Evolutionary conservation across 2,329 filamentous ascomycete species (phyloP).

Genomic region (Dothistroma pini): DNA sequence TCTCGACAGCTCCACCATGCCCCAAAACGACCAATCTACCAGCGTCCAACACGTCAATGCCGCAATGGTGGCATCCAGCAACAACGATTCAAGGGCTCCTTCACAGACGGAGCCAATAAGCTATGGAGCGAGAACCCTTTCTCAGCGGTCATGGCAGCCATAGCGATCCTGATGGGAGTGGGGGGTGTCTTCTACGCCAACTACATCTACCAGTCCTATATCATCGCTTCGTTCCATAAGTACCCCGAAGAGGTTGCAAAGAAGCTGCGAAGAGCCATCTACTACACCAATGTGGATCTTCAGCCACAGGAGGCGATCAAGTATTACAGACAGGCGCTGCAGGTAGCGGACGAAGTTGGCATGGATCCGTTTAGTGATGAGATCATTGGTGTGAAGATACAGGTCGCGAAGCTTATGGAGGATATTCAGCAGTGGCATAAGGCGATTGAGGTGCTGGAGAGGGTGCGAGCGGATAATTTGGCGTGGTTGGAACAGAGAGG

Average conservation of each 20-base stretch:
- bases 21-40: constrained; percentile 8
- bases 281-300: constrained; percentile 74
- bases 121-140: constrained; percentile 40
- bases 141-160: constrained; percentile 34
- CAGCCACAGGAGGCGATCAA: constrained; percentile 75
- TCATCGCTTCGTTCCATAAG: constrained; percentile 50
- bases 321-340: constrained; percentile 76
- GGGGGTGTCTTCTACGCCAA: constrained; percentile 43
- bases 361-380: constrained; percentile 91
- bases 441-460: constrained; percentile 73
- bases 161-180: constrained; percentile 38
- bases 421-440: constrained; percentile 66
- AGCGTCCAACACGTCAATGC: constrained; percentile 7
- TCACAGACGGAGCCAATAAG: constrained; percentile 29
- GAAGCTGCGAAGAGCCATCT: constrained; percentile 77
- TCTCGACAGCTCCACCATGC: constrained; percentile 20
- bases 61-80: constrained; percentile 14
- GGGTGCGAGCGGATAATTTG: constrained; percentile 66
- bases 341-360: constrained; percentile 65
- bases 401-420: constrained; percentile 76
- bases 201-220: constrained; percentile 46
- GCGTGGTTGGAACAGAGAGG: constrained; percentile 47
- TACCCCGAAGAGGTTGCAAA: constrained; percentile 69
- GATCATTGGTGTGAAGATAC: constrained; percentile 82
- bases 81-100: constrained; percentile 22